Percentiles rank a stretch among this genome's conserved stretches.
phyloP scores from a whole-genome alignment of 1,284 basidiomycete genomes.

The Cystobasidiaceae sp. region DNA sequence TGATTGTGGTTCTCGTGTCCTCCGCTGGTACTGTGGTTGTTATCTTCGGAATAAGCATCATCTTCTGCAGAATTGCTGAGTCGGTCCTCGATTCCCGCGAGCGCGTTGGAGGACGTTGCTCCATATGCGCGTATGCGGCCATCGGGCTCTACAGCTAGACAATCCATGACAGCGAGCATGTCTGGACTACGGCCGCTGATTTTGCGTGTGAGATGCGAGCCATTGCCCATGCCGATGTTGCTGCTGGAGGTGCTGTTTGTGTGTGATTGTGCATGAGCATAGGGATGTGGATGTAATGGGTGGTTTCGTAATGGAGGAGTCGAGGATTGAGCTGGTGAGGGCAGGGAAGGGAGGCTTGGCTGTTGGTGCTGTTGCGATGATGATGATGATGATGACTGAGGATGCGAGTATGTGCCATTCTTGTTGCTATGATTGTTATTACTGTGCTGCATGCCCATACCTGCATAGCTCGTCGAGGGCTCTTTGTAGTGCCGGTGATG shows the following conservation, averaged over 20 bases:
- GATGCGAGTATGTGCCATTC: neutral
- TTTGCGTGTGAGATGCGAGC: neutral
- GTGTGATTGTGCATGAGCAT: too few relatives aligned
- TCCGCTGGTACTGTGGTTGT: too few relatives aligned
- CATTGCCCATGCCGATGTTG: too few relatives aligned
- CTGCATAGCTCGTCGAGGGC: too few relatives aligned
- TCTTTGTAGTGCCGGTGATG: neutral
- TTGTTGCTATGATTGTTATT: neutral
- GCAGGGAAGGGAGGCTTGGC: neutral
- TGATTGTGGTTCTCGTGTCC: too few relatives aligned
- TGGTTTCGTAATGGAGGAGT: neutral
- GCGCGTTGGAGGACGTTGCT: neutral
- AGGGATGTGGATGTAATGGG: neutral
- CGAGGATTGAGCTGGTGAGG: neutral
- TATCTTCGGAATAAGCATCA: too few relatives aligned
- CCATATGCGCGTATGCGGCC: constrained; percentile 10
- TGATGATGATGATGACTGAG: neutral
- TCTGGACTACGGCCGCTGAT: neutral
- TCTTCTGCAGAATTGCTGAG: too few relatives aligned
- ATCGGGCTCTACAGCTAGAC: constrained; percentile 8
- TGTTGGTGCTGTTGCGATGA: too few relatives aligned
- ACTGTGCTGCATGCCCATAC: neutral
- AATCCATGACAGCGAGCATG: constrained; percentile 15
- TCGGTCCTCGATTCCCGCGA: constrained; percentile 5
- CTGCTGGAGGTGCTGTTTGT: neutral